Base-by-base conservation (phyloP, 2,329 filamentous ascomycete genomes). In the Atkinsonella hypoxylon region DNA sequence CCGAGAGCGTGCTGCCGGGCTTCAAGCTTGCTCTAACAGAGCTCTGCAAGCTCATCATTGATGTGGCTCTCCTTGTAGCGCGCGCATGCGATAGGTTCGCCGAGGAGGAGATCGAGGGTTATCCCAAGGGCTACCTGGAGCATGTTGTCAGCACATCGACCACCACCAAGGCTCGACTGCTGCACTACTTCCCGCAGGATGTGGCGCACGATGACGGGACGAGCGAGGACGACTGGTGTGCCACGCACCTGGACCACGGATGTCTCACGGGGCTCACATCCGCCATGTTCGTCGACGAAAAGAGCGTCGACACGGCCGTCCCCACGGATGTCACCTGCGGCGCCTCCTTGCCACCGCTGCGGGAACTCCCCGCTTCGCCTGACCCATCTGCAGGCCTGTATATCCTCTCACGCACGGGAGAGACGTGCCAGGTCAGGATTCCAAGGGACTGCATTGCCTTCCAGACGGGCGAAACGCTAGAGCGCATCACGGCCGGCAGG, bases 211-310 rank as follows among this genome's bases (percentile, higher is more conserved):
- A 42, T 34, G 66, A 67, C 40, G 67, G 64, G 34, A 45, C 32
- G 4, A 72, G 72, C 49, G 83, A 89, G 54, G 90, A 96, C 66
- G 87, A 94, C 69, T 98, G 93, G 93, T 98, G 91, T 66, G 87
- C 89, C 3, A 89, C 85, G 1, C 87, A 93, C 64, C 73, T 93
- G 51, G 91, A 97, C 66, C 89, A 96, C 61, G 89, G 93, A 42
- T 97, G 91, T 64, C 76, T 98, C 32, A 98, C 93, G 0, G 91
- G 90, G 13, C 75, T 98, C 34, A 98, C 93, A 0, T 91, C 86
- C 2, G 90, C 91, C 58, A 95, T 97, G 89, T 97, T 95, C 66
- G 77, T 97, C 55, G 89, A 97, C 62, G 91, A 97, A 69, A 68
- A 66, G 34, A 63, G 65, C 53, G 59, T 71, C 55, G 55, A 59